A percentile compares a stretch with the other conserved stretches of the same genome.
Conservation (phyloP, 2,329 filamentous ascomycete genomes). For the Colletotrichum sp. region DNA sequence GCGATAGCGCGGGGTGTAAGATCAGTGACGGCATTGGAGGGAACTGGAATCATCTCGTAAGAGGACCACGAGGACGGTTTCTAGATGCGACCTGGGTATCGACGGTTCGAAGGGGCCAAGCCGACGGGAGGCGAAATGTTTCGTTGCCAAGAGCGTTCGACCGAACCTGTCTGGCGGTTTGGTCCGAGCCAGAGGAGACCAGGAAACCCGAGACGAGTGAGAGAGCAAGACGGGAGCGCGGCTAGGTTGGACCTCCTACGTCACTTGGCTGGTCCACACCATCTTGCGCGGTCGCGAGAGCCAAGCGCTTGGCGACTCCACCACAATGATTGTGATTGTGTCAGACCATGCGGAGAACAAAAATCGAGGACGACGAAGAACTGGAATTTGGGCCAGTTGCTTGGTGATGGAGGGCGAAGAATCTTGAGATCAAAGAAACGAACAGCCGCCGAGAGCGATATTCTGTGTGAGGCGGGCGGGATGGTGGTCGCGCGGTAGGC, state of each 20-base stretch:
- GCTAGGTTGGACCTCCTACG: constrained; percentile 13
- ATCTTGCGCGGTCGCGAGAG: constrained; percentile 16
- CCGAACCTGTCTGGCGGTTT: neutral
- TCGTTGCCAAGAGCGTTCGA: constrained; percentile 7
- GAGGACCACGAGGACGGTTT: neutral
- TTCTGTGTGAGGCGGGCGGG: neutral
- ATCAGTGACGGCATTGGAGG: constrained; percentile 1
- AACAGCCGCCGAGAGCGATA: constrained; percentile 7
- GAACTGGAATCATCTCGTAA: neutral
- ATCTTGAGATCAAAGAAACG: neutral
- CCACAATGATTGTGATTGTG: constrained; percentile 6
- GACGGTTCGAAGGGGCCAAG: neutral
- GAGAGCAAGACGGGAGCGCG: neutral
- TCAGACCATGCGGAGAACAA: neutral
- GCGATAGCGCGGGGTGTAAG: neutral
- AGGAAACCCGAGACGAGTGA: neutral
- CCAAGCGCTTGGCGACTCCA: constrained; percentile 20
- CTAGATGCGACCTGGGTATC: neutral
- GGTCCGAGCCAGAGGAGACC: neutral
- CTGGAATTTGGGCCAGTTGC: neutral
- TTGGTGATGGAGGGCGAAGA: neutral
- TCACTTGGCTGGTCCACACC: constrained; percentile 20
- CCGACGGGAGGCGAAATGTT: neutral
- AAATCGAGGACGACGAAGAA: neutral
- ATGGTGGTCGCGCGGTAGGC: neutral